Conservation (phyloP, 2,329 filamentous ascomycete species). For the Dendryphion nanum region DNA sequence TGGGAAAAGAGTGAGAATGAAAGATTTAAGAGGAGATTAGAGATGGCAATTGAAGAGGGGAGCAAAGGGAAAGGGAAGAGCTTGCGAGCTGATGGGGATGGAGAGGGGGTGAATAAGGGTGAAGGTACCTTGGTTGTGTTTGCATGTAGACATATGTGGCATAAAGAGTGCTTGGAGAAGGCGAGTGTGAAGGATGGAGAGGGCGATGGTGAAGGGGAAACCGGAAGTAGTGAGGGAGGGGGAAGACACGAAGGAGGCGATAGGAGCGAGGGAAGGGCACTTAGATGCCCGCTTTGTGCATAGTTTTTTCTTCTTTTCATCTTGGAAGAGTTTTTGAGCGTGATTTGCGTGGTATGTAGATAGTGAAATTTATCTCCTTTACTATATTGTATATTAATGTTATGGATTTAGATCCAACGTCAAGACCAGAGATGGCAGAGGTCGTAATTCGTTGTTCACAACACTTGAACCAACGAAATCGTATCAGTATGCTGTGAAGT, state of each 20-base stretch:
- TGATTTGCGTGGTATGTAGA: too few relatives aligned
- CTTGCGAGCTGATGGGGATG: constrained; percentile 46
- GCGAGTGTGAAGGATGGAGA: constrained; percentile 3
- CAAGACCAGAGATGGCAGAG: too few relatives aligned
- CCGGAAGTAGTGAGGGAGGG: constrained; percentile 1
- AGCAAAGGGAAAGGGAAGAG: constrained; percentile 55
- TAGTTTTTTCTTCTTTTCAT: constrained; percentile 7
- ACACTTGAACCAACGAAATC: too few relatives aligned
- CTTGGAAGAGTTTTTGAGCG: not conserved
- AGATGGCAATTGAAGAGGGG: constrained; percentile 36
- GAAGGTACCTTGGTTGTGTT: constrained; percentile 32
- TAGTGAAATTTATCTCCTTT: too few relatives aligned
- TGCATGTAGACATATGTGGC: constrained; percentile 43
- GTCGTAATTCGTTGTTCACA: too few relatives aligned
- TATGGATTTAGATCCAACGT: too few relatives aligned
- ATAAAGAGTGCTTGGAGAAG: constrained; percentile 34
- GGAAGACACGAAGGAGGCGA: not conserved
- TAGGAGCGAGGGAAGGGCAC: constrained; percentile 7
- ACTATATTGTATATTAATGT: too few relatives aligned
- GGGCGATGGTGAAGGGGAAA: constrained; percentile 1
- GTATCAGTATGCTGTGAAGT: too few relatives aligned
- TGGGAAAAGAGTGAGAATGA: constrained; percentile 65
- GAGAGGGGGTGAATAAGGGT: constrained; percentile 41
- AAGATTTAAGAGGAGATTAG: constrained; percentile 40
- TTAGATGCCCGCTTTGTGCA: constrained; percentile 31